Conservation (phyloP, 1,139 yeast species). For the Pichiaceae sp. region DNA sequence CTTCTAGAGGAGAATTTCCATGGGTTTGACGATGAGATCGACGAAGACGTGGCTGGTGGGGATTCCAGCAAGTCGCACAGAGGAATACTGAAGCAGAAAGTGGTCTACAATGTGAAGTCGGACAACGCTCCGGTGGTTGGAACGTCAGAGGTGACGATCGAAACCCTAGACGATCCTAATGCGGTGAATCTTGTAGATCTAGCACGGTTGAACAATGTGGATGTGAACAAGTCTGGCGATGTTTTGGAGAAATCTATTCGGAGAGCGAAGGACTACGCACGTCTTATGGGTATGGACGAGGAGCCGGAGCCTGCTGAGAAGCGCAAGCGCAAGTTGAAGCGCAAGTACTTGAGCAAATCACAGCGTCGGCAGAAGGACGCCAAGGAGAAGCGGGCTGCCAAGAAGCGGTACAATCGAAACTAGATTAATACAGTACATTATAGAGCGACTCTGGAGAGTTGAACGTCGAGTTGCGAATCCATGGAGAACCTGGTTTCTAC, state of each 20-base stretch:
- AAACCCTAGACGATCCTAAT: slow-evolving; percentile 39
- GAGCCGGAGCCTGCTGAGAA: slow-evolving; percentile 16
- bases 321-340: slow-evolving; percentile 33
- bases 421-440: not conserved
- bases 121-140: slow-evolving; percentile 39
- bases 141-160: slow-evolving; percentile 59
- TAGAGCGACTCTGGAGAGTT: not conserved
- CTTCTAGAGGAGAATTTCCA: slow-evolving; percentile 4
- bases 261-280: slow-evolving; percentile 68
- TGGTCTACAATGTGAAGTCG: slow-evolving; percentile 38
- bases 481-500: slow-evolving; percentile 68
- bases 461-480: slow-evolving; percentile 11
- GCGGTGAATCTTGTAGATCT: slow-evolving; percentile 29
- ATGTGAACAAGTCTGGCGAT: slow-evolving; percentile 49
- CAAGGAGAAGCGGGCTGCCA: slow-evolving; percentile 35
- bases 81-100: slow-evolving; percentile 36
- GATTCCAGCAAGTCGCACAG: slow-evolving; percentile 12
- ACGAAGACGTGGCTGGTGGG: slow-evolving; percentile 15
- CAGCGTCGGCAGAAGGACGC: slow-evolving; percentile 65
- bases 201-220: slow-evolving; percentile 58
- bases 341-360: slow-evolving; percentile 72
- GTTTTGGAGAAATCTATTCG: slow-evolving; percentile 56
- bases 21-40: slow-evolving; percentile 21
- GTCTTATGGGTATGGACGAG: slow-evolving; percentile 37
- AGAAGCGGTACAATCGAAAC: slow-evolving; percentile 8